phyloP scores from a whole-genome alignment of 1,284 basidiomycete species.

The Sanghuangporus baumii region DNA sequence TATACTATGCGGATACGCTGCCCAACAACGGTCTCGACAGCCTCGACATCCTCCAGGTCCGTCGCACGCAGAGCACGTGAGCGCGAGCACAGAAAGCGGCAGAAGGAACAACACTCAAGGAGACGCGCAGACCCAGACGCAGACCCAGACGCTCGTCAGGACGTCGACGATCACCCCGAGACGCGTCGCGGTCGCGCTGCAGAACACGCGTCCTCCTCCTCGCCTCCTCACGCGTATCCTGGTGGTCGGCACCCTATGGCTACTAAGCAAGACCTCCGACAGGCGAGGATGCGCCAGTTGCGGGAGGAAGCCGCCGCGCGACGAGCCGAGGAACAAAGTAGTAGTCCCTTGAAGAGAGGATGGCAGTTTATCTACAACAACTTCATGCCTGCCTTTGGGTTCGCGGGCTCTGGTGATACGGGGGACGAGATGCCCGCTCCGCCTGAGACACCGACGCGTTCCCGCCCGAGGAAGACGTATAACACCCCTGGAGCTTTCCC shows the following conservation, averaged over 20 bases:
- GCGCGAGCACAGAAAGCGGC: neutral
- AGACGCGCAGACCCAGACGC: neutral
- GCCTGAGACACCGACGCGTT: neutral
- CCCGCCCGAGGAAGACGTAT: neutral
- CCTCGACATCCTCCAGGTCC: neutral
- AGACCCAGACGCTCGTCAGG: neutral
- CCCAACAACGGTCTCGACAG: neutral
- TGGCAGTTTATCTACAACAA: neutral
- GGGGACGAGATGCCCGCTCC: neutral
- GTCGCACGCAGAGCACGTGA: neutral
- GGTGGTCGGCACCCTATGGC: neutral
- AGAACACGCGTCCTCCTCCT: neutral
- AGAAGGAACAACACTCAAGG: neutral
- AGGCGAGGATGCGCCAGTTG: neutral
- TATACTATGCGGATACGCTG: neutral
- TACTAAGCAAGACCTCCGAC: neutral
- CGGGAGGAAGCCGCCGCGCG: neutral
- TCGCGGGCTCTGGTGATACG: neutral
- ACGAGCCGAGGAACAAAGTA: neutral
- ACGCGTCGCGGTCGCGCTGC: neutral
- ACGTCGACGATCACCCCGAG: neutral
- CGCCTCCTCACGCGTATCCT: neutral
- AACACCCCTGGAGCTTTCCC: neutral
- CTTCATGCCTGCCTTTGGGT: neutral
- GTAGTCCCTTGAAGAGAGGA: neutral